Conservation (phyloP, 495 filamentous ascomycete species). For the Penicillium egyptiacum region DNA sequence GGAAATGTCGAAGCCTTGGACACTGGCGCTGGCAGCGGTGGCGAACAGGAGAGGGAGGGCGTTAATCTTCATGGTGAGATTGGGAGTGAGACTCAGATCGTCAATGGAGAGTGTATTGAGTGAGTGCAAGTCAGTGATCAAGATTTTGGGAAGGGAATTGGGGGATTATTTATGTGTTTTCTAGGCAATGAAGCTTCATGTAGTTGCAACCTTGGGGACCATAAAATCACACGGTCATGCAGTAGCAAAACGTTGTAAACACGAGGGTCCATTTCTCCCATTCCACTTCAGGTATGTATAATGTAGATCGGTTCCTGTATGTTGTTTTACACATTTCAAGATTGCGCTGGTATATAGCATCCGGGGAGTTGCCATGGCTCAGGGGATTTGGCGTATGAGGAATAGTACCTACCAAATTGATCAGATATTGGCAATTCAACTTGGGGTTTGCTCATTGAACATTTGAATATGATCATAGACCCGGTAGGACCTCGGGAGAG, state of each 20-base stretch:
- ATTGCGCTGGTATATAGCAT: background rate
- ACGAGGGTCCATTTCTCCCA: constrained; percentile 6
- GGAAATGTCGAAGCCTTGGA: constrained; percentile 67
- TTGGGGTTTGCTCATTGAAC: background rate
- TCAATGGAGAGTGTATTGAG: background rate
- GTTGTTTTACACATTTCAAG: too few species aligned
- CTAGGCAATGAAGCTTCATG: background rate
- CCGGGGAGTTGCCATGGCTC: background rate
- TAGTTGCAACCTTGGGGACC: constrained; percentile 26
- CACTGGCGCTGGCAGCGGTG: constrained; percentile 28
- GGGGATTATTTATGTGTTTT: constrained; percentile 9
- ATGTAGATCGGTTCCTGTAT: background rate
- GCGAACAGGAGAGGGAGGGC: constrained; percentile 15
- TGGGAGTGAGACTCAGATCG: background rate
- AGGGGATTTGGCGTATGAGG: background rate
- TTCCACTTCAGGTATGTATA: background rate
- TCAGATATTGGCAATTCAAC: background rate
- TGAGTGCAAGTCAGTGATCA: background rate
- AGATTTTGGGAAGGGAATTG: background rate
- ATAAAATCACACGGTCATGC: constrained; percentile 15
- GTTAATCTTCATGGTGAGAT: constrained; percentile 18
- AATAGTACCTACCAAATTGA: background rate
- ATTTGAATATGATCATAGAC: background rate
- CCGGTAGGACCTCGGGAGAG: background rate
- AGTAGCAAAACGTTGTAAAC: constrained; percentile 8